Base-by-base conservation (phyloP, 257 asterid genomes). In the Euphrasia confusa region DNA sequence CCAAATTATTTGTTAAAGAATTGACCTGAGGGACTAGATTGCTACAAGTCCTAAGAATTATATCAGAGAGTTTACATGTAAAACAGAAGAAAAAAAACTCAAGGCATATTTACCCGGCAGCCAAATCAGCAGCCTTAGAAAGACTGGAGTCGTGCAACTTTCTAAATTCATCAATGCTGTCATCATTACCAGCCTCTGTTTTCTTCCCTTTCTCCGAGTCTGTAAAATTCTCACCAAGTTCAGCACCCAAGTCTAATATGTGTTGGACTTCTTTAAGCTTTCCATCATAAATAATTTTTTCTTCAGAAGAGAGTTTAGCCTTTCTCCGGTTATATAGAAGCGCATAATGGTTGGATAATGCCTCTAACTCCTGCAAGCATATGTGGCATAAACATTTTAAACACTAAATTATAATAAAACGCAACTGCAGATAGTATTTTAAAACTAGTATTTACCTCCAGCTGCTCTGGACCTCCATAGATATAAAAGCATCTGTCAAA, bases 391-490 rank as follows among this genome's bases (percentile, higher is more conserved):
- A 65, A 56, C 68, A 60, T 54, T 67, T 69, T 10, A 40, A 71
- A 60, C 64, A 65, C 49, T 44, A 53, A 66, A 44, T 63, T 3
- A 60, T 32, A 62, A 64, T 26, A 54, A 63, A 65, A 68, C 27
- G 55, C 28, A 61, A 27, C 5, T 11, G 58, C 10, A 62, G 35
- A 72, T 5, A 50, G 74, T 49, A 47, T 2, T 58, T 53, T 24
- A 47, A 69, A 75, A 62, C 48, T 54, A 44, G 39, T 66, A 42
- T 56, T 39, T 62, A 89, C 97, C 99, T 93, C 97, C 89, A 93
- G 75, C 71, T 87, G 95, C 78, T 89, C 99, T 24, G 99, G 99
- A 75, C 97, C 99, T 74, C 99, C 97, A 62, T 93, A 93, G 60
- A 93, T 93, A 66, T 93, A 93, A 75, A 93, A 93, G 88, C 97